phyloP scores from a whole-genome alignment of 1,284 basidiomycete species.

The Ustilago trichophora region DNA sequence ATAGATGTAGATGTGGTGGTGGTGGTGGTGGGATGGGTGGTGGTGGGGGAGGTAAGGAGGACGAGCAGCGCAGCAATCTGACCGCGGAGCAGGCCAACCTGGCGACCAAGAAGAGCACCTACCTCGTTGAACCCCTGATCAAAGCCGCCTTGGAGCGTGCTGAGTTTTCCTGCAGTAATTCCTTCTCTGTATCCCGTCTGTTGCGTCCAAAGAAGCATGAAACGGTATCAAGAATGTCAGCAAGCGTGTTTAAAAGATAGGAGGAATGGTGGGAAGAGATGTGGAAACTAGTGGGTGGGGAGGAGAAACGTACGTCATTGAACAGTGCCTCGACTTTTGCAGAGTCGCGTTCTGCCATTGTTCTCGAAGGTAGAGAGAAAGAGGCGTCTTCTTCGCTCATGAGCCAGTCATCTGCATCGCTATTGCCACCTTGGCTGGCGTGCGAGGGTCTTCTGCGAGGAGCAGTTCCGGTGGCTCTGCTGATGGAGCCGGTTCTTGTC shows the following conservation, averaged over 20 bases:
- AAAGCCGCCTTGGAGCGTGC: conserved; percentile 80
- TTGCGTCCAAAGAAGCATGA: neutral
- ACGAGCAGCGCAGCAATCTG: conserved; percentile 72
- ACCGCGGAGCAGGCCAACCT: conserved; percentile 78
- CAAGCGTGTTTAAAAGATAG: too few relatives aligned
- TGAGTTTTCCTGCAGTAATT: conserved; percentile 83
- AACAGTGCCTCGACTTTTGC: conserved; percentile 47
- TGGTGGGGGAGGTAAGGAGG: conserved; percentile 1
- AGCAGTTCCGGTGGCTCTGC: conserved; percentile 1
- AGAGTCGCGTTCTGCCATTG: conserved; percentile 48
- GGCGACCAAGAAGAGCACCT: conserved; percentile 78
- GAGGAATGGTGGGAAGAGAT: too few relatives aligned
- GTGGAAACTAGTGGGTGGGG: too few relatives aligned
- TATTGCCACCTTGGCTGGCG: conserved; percentile 1
- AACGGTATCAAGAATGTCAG: too few relatives aligned
- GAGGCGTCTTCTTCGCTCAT: conserved; percentile 40
- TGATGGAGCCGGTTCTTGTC: conserved; percentile 22
- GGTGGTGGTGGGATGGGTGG: neutral
- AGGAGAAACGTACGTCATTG: conserved; percentile 44
- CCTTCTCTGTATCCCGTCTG: conserved; percentile 87
- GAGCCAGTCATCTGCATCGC: conserved; percentile 49
- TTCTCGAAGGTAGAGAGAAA: neutral
- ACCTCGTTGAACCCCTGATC: conserved; percentile 78
- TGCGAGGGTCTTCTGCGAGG: conserved; percentile 19
- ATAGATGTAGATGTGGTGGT: neutral